Evolutionary conservation across 225 moss, liverwort and hornwort genomes (phyloP).

Genomic region (Lunularia cruciata): DNA sequence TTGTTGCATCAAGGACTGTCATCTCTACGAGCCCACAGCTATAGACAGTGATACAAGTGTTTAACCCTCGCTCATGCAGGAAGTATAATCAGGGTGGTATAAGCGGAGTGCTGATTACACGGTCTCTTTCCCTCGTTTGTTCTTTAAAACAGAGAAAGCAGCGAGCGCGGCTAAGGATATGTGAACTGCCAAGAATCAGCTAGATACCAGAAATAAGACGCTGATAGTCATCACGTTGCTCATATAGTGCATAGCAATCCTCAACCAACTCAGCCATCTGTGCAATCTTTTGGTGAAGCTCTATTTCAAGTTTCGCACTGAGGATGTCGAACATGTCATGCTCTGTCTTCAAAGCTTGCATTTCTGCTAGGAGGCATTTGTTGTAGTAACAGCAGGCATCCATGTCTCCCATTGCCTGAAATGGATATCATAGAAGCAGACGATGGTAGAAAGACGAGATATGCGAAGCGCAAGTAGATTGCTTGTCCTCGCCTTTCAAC

Average conservation of each 20-base stretch:
- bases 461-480: neutral
- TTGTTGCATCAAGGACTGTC: no score
- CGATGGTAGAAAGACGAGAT: neutral
- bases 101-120: no score
- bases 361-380: constrained; percentile 84
- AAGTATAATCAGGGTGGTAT: no score
- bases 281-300: constrained; percentile 67
- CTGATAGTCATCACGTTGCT: constrained; percentile 86
- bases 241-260: constrained; percentile 70
- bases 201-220: constrained; percentile 74
- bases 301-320: constrained; percentile 74
- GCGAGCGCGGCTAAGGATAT: no score
- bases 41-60: no score
- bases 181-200: no score
- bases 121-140: no score
- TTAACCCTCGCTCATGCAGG: no score
- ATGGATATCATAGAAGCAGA: neutral
- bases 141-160: no score
- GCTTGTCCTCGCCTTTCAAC: neutral
- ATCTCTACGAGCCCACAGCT: no score
- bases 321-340: constrained; percentile 81
- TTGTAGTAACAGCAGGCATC: constrained; percentile 76
- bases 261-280: constrained; percentile 71
- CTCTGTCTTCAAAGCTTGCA: constrained; percentile 68
- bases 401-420: constrained; percentile 87